Evolutionary conservation across 768 basidiomycete species (phyloP).

Genomic region (Kwoniella europaea): DNA sequence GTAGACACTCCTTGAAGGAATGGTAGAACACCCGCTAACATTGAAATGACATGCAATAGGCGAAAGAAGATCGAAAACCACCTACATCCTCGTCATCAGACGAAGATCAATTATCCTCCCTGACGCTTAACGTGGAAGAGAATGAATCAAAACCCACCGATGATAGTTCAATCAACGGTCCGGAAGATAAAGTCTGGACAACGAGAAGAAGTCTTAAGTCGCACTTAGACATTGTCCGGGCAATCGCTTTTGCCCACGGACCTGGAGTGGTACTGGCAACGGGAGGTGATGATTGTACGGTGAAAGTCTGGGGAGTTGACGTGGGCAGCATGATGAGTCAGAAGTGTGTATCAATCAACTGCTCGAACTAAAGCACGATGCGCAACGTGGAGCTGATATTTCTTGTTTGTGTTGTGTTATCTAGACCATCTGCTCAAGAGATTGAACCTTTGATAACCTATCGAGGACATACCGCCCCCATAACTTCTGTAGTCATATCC

Average conservation of each 20-base stretch:
- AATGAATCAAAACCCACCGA: constrained; percentile 69
- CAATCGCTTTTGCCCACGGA: constrained; percentile 75
- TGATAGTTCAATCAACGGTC: constrained; percentile 61
- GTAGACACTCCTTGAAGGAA: too few species aligned
- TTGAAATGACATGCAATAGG: constrained; percentile 5
- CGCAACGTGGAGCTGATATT: too few species aligned
- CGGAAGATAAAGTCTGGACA: constrained; percentile 69
- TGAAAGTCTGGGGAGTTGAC: constrained; percentile 95
- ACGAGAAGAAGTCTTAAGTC: constrained; percentile 84
- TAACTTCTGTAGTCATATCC: constrained; percentile 76
- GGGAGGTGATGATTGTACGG: constrained; percentile 91
- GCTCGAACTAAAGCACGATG: too few species aligned
- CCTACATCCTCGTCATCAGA: constrained; percentile 41
- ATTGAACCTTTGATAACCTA: constrained; percentile 91
- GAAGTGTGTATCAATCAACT: constrained; percentile 65
- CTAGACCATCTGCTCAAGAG: constrained; percentile 61
- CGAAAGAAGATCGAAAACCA: constrained; percentile 16
- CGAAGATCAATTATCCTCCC: constrained; percentile 58
- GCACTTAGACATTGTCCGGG: constrained; percentile 92
- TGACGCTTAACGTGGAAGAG: constrained; percentile 61
- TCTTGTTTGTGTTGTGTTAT: not conserved
- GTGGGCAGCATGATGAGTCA: constrained; percentile 73
- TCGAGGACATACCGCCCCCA: constrained; percentile 88
- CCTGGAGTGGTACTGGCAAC: constrained; percentile 86
- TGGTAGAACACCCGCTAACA: too few species aligned